Base-by-base conservation (phyloP, 164 flowering plant genomes). In the Kingdonia uniflora region DNA sequence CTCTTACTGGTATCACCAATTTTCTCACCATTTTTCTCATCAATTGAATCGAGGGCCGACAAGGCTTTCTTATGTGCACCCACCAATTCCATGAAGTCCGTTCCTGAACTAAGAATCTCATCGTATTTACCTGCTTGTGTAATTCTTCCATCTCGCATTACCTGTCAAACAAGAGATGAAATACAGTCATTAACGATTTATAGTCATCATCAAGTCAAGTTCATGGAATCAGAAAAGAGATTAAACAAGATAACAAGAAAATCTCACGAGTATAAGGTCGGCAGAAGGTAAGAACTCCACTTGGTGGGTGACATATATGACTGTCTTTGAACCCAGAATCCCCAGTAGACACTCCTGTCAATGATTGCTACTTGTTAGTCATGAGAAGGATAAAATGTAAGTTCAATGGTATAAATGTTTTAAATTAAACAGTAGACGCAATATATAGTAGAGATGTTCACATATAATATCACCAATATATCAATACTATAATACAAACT, bases 61-160 rank as follows among this genome's bases (percentile, higher is more conserved):
- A 88, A 55, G 24, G 96, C 95, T 62, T 74, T 57, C 65, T 74
- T 60, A 60, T 92, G 95, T 8, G 95, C 96, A 56, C 85, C 87
- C 20, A 92, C 95, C 67, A 92, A 88, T 65, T 79, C 94, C 85
- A 79, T 73, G 54, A 92, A 88, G 54, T 85, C 91, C 2, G 84
- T 71, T 59, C 85, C 94, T 13, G 78, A 77, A 65, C 53, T 71
- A 2, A 84, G 82, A 59, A 92, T 76, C 23, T 83, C 89, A 42
- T 71, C 61, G 61, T 82, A 92, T 55, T 80, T 88, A 45, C 96
- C 98, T 23, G 84, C 77, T 71, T 91, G 96, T 15, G 76, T 71
- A 49, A 92, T 77, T 59, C 60, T 73, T 37, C 98, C 98, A 68
- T 79, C 94, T 74, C 71, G 76, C 87, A 84, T 78, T 47, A 84